Evolutionary conservation across 208 protist species (phyloP), one percentile per base, ranked within the genome.

Genomic region (Trypanosoma avium): DNA sequence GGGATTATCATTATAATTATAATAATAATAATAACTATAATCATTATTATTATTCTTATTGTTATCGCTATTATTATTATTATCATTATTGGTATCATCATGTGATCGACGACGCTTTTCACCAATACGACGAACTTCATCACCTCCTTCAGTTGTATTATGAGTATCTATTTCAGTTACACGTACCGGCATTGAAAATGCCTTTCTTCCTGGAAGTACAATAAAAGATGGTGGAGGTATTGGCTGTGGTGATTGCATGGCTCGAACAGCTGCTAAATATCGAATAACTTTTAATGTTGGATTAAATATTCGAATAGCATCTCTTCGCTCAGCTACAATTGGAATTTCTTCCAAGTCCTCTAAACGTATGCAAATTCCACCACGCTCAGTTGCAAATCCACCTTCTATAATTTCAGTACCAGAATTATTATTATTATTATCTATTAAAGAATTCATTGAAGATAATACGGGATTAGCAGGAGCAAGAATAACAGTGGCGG

Each of bases 251-350:
- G 48, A 36, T 29, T 59, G 59, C 43, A 75, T 27, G 0, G 40
- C 52, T 8, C 69, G 57, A n/a, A 78, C 53, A 15, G 27, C 21
- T 6, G 70, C 70, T n/a, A 80, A 49, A 42, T 75, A 69, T 3
- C 54, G 53, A 3, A 83, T 26, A 42, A 85, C 71, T n/a, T 43
- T 55, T 9, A 70, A 50, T 5, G 75, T 75, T 2, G 82, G 82
- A 57, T 88, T 78, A 52, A 85, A 82, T 10, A 90, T 66, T 29
- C 75, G 83, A 26, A 90, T 69, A 3, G 73, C 73, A 58, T 86
- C 79, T 4, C 77, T 60, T 27, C 81, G 73, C 60, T 90, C 83
- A 26, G 69, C 2, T 10, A 74, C 68, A 38, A 74, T 47, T 12
- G 61, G 36, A 13, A 54, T 21, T 19, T 61, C 49, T 26, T 42